phyloP scores from a whole-genome alignment of 2,329 filamentous ascomycete species.

The Fusarium abutilonis region DNA sequence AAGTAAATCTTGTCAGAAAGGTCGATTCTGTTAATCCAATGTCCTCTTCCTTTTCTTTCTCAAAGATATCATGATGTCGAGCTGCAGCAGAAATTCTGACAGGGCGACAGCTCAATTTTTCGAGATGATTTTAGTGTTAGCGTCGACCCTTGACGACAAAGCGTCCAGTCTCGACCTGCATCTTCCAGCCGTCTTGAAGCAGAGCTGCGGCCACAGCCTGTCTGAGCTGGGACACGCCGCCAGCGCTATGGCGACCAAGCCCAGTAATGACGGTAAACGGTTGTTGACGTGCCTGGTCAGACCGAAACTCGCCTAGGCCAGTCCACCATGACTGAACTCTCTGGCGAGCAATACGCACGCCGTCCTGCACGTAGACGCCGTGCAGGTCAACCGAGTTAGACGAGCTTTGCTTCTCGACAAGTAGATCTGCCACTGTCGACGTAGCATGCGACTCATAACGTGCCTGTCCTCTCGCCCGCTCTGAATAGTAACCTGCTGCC shows the following conservation, averaged over 20 bases:
- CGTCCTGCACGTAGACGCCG: conserved; percentile 82
- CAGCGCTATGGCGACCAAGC: conserved; percentile 78
- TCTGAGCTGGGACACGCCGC: conserved; percentile 79
- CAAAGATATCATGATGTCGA: background rate
- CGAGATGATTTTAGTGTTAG: conserved; percentile 30
- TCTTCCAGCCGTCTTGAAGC: conserved; percentile 82
- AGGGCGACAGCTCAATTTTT: no score
- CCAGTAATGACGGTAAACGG: conserved; percentile 84
- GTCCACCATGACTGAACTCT: conserved; percentile 81
- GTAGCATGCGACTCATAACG: conserved; percentile 66
- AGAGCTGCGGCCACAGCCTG: conserved; percentile 82
- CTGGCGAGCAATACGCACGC: conserved; percentile 77
- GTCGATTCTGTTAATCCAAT: background rate
- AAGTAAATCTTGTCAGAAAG: background rate
- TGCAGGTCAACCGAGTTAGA: conserved; percentile 77
- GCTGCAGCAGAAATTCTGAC: background rate
- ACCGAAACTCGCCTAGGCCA: conserved; percentile 70
- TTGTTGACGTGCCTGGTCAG: conserved; percentile 57
- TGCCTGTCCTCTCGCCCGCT: conserved; percentile 72
- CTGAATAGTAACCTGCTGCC: conserved; percentile 79
- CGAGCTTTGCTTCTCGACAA: conserved; percentile 75
- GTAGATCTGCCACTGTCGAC: conserved; percentile 73
- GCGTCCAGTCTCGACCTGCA: conserved; percentile 76
- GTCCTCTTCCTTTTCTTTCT: background rate
- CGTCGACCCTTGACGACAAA: conserved; percentile 73